A percentile compares a stretch with the other conserved stretches of the same genome.
Conservation (phyloP, 2,329 filamentous ascomycete genomes). For the Tolypocladium inflatum region DNA sequence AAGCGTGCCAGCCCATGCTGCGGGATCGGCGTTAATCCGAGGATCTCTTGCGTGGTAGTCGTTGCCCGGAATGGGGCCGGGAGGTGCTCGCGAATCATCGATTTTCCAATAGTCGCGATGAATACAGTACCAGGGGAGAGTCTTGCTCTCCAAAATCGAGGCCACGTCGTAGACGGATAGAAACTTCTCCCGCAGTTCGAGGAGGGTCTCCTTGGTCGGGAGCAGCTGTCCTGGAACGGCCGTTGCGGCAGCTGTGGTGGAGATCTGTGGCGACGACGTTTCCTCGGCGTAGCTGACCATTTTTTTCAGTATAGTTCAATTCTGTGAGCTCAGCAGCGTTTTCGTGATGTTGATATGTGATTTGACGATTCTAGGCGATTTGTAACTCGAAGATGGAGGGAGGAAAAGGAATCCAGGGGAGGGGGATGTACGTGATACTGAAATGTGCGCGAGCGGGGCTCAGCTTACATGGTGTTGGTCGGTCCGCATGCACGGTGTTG, state of each 20-base stretch:
- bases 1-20: not conserved
- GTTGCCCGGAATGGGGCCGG: not conserved
- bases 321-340: not conserved
- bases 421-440: not conserved
- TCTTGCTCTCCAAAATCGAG: not conserved
- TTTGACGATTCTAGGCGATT: too few species aligned
- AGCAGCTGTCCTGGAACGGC: not conserved
- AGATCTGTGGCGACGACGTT: not conserved
- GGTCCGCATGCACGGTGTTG: too few species aligned
- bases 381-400: not conserved
- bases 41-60: not conserved
- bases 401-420: not conserved
- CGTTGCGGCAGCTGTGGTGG: not conserved
- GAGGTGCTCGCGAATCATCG: not conserved
- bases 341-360: too few species aligned
- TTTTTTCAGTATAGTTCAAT: not conserved
- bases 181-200: not conserved
- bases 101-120: not conserved
- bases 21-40: not conserved
- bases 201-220: not conserved
- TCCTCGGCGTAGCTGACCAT: not conserved
- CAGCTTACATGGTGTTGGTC: too few species aligned
- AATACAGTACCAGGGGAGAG: not conserved
- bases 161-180: not conserved
- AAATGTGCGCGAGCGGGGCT: not conserved